These are phyloP conservation scores for Globisporangium orthogonon DNA, from an alignment of 352 stramenopile genomes.

Conservation along the genomic window DNA sequence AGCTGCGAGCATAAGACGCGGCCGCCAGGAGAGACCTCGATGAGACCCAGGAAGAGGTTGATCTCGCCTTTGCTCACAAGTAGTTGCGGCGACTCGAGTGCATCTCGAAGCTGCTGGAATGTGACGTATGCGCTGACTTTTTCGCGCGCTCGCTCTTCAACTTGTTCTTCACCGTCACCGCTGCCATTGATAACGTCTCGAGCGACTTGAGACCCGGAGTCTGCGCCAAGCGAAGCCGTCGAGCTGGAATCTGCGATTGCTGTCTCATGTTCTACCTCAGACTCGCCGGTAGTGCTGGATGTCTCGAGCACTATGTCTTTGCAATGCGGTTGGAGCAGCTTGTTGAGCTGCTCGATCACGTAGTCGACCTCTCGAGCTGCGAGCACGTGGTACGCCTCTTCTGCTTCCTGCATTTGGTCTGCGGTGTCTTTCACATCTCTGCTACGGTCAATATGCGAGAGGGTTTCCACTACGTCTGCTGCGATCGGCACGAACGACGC, in stretches of 20 bases:
- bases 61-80: constrained; percentile 50
- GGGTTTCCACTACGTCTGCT: constrained; percentile 45
- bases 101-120: constrained; percentile 30
- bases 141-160: constrained; percentile 1
- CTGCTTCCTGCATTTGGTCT: constrained; percentile 10
- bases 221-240: neutral
- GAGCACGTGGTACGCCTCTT: constrained; percentile 27
- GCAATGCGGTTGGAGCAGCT: constrained; percentile 24
- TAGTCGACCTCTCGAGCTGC: constrained; percentile 27
- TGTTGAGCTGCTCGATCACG: constrained; percentile 33
- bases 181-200: constrained; percentile 9
- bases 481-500: constrained; percentile 32
- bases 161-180: neutral
- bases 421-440: constrained; percentile 12
- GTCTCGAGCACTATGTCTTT: constrained; percentile 11
- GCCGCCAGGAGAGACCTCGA: constrained; percentile 15
- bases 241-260: constrained; percentile 8
- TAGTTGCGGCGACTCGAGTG: constrained; percentile 46
- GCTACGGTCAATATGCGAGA: constrained; percentile 10
- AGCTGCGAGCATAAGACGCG: constrained; percentile 32
- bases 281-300: neutral
- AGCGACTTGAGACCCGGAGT: constrained; percentile 4
- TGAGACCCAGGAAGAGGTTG: constrained; percentile 45
- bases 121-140: constrained; percentile 28
- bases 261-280: constrained; percentile 10